Conservation (phyloP, 2,329 filamentous ascomycete species). For the Daldinia eschscholtzii region DNA sequence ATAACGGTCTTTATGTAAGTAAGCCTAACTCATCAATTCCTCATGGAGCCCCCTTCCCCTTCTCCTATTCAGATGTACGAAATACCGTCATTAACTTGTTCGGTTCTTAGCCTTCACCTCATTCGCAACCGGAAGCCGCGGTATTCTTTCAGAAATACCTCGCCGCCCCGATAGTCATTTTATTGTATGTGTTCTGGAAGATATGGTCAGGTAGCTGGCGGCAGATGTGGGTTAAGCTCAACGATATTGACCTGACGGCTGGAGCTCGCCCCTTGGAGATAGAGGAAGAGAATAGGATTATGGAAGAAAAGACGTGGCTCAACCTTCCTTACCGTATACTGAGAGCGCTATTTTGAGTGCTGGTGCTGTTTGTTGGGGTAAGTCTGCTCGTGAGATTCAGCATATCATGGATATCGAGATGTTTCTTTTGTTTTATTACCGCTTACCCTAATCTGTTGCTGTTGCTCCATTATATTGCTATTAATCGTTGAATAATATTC, state of each 20-base stretch:
- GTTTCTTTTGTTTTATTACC: not conserved
- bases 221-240: constrained; percentile 64
- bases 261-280: constrained; percentile 68
- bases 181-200: constrained; percentile 76
- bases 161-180: constrained; percentile 67
- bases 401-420: not conserved
- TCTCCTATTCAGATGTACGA: not conserved
- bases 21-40: constrained; percentile 43
- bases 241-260: constrained; percentile 72
- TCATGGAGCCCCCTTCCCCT: not conserved
- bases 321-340: not conserved
- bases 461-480: not conserved
- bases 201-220: constrained; percentile 66
- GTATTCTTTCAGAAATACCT: constrained; percentile 72
- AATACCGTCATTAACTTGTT: not conserved
- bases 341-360: not conserved
- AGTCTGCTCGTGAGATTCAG: not conserved
- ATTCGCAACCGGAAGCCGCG: constrained; percentile 1
- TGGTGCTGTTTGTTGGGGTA: not conserved
- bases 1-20: constrained; percentile 71
- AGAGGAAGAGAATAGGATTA: constrained; percentile 56
- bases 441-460: not conserved
- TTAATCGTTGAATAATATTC: not conserved
- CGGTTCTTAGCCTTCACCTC: not conserved
- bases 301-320: constrained; percentile 50